Percentiles rank a stretch among this genome's conserved stretches.
Evolutionary conservation across 345 rosid genomes (phyloP).

Genomic region (Citrus reticulata): DNA sequence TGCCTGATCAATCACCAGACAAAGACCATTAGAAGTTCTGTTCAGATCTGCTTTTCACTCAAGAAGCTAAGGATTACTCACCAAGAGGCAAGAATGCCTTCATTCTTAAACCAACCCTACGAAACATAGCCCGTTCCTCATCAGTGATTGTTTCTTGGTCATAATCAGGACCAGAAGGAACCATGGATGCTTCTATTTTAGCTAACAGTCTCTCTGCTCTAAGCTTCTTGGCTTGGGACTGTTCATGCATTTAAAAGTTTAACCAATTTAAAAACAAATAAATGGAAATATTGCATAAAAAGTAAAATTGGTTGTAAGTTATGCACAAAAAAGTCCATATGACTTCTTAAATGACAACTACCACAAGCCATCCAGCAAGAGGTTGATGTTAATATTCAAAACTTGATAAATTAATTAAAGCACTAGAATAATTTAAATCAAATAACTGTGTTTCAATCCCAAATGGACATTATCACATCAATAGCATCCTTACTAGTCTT

Average conservation of each 20-base stretch:
- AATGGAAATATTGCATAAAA: background rate
- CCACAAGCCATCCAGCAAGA: background rate
- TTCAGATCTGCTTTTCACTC: background rate
- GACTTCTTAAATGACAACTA: conserved; percentile 1
- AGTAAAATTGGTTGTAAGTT: background rate
- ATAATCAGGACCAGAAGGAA: conserved; percentile 93
- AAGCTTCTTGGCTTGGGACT: conserved; percentile 85
- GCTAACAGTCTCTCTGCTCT: conserved; percentile 85
- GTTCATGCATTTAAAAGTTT: conserved; percentile 23
- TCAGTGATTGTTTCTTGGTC: conserved; percentile 96
- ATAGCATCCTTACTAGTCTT: background rate
- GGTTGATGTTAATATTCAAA: background rate
- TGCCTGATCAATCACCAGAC: conserved; percentile 46
- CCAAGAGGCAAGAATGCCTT: conserved; percentile 91
- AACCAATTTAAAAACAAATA: conserved; percentile 4
- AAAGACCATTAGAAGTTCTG: conserved; percentile 16
- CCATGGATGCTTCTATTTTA: conserved; percentile 90
- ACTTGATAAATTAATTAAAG: background rate
- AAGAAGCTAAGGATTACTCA: conserved; percentile 30
- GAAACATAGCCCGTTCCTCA: conserved; percentile 88
- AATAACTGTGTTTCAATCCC: background rate
- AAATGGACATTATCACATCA: background rate
- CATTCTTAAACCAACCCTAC: conserved; percentile 94
- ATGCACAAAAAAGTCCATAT: background rate
- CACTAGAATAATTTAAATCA: background rate